These are phyloP conservation scores for Melaleuca quinquenervia DNA, from an alignment of 345 rosid genomes.

Conservation along the genomic window DNA sequence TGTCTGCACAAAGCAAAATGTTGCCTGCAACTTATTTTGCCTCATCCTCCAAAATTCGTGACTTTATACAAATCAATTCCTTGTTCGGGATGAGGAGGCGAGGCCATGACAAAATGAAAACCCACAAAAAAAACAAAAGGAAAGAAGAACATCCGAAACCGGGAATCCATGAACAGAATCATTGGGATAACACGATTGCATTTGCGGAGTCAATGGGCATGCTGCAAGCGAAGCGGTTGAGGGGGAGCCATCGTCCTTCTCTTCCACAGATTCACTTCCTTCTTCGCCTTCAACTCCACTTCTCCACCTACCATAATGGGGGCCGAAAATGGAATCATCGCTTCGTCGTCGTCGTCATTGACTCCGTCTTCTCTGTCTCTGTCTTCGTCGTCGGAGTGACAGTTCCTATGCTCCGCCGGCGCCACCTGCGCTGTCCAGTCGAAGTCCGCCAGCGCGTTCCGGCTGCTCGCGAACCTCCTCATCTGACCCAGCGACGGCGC, in stretches of 20 bases:
- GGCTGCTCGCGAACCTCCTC: conserved; percentile 73
- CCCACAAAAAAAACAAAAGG: background rate
- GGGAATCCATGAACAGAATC: background rate
- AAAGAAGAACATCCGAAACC: background rate
- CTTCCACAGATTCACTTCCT: conserved; percentile 84
- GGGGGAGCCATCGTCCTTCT: conserved; percentile 83
- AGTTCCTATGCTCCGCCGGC: conserved; percentile 22
- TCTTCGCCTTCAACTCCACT: conserved; percentile 31
- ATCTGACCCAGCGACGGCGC: conserved; percentile 64
- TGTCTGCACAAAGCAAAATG: background rate
- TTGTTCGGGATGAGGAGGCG: background rate
- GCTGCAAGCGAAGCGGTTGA: conserved; percentile 44
- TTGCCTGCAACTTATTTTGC: background rate
- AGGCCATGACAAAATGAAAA: background rate
- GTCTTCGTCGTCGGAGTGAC: conserved; percentile 48
- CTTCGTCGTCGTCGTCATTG: conserved; percentile 21
- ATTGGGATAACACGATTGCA: background rate
- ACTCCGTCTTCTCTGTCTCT: conserved; percentile 10
- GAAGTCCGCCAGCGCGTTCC: conserved; percentile 38
- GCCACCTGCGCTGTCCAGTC: conserved; percentile 66
- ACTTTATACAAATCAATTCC: background rate
- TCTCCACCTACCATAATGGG: conserved; percentile 33
- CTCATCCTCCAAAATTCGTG: background rate
- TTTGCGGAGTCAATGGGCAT: background rate
- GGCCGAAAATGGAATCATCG: conserved; percentile 62